A percentile compares a stretch with the other conserved stretches of the same genome.
Conservation (phyloP, 2,329 filamentous ascomycete species). For the Talaromyces sp. region DNA sequence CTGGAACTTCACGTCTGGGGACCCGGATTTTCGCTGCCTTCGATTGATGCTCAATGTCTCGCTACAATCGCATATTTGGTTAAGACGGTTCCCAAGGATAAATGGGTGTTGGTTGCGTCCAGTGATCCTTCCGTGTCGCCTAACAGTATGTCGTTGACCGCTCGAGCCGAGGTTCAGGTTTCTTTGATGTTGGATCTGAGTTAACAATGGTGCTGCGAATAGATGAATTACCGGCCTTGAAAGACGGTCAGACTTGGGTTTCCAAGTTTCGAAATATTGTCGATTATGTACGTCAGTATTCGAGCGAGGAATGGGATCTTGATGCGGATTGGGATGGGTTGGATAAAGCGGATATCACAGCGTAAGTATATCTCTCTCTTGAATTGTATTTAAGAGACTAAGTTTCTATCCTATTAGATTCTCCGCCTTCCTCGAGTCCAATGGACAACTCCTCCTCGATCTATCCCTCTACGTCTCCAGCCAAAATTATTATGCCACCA, state of each 20-base stretch:
- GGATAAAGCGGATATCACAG: constrained; percentile 48
- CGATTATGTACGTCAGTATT: constrained; percentile 48
- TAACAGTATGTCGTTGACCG: constrained; percentile 54
- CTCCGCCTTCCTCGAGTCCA: constrained; percentile 68
- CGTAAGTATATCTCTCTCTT: constrained; percentile 35
- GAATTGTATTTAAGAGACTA: no score
- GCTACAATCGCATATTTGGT: constrained; percentile 75
- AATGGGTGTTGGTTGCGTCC: constrained; percentile 70
- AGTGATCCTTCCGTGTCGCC: constrained; percentile 70
- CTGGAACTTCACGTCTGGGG: constrained; percentile 87
- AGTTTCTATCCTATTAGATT: constrained; percentile 25
- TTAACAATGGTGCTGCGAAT: background rate
- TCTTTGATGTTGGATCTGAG: background rate
- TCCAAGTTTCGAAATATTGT: constrained; percentile 54
- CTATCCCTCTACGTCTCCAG: constrained; percentile 87
- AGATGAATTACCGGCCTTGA: constrained; percentile 58
- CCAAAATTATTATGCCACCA: constrained; percentile 75
- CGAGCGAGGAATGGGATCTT: constrained; percentile 48
- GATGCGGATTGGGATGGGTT: constrained; percentile 42
- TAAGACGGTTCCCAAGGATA: constrained; percentile 54
- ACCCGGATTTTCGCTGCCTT: constrained; percentile 80
- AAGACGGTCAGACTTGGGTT: constrained; percentile 53
- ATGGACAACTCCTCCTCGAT: constrained; percentile 74
- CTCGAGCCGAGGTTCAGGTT: no score
- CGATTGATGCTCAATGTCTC: constrained; percentile 86